Evolutionary conservation across 495 filamentous ascomycete species (phyloP).

Genomic region (Penicillium nucicola): DNA sequence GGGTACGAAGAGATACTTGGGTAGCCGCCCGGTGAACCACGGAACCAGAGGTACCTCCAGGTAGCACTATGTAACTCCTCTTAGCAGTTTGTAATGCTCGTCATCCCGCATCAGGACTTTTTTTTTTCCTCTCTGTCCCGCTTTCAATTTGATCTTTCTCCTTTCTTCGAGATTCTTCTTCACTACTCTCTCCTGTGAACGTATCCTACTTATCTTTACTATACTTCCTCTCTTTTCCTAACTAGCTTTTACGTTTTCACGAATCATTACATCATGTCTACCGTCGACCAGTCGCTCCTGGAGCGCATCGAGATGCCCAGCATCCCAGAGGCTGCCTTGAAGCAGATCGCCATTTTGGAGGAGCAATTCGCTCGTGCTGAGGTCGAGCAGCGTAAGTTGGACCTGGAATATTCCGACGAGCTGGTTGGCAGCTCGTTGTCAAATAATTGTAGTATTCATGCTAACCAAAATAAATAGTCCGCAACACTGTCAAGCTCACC

Average conservation of each 20-base stretch:
- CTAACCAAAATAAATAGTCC: slow-evolving; percentile 28
- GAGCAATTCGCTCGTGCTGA: slow-evolving; percentile 37
- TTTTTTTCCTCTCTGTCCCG: slow-evolving; percentile 10
- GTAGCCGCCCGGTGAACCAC: not conserved
- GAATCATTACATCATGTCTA: slow-evolving; percentile 23
- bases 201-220: not conserved
- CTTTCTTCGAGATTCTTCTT: not conserved
- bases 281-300: slow-evolving; percentile 23
- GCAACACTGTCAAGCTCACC: slow-evolving; percentile 30
- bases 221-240: not conserved
- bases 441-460: too few relatives aligned
- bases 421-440: not conserved
- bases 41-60: slow-evolving; percentile 1
- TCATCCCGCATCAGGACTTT: slow-evolving; percentile 9
- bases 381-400: slow-evolving; percentile 40
- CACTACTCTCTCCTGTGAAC: not conserved
- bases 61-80: slow-evolving; percentile 3
- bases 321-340: slow-evolving; percentile 28
- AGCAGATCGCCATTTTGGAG: slow-evolving; percentile 34
- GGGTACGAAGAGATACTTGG: slow-evolving; percentile 4
- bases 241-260: not conserved
- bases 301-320: slow-evolving; percentile 34
- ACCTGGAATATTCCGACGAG: not conserved
- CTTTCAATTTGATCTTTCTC: slow-evolving; percentile 1
- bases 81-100: not conserved